Evolutionary conservation across 768 basidiomycete genomes (phyloP).

Genomic region (Mycena filopes): DNA sequence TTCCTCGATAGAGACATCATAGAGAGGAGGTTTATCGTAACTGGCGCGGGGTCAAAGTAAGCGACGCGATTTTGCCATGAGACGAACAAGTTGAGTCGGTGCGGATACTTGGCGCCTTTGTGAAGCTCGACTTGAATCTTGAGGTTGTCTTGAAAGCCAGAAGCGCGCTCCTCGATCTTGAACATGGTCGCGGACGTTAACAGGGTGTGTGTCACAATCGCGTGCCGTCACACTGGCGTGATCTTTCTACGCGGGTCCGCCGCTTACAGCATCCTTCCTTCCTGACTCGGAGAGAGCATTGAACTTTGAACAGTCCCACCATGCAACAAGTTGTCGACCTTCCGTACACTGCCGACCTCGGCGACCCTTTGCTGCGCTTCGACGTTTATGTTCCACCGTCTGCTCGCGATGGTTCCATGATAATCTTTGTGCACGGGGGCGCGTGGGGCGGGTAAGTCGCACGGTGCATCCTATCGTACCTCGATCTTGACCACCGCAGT

Average conservation of each 20-base stretch:
- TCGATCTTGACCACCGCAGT: no score
- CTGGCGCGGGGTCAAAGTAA: constrained; percentile 50
- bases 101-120: constrained; percentile 57
- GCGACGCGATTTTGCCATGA: constrained; percentile 3
- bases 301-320: no score
- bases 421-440: constrained; percentile 10
- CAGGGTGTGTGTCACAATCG: constrained; percentile 21
- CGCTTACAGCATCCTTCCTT: no score
- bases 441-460: constrained; percentile 3
- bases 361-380: background rate
- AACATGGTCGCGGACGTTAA: constrained; percentile 47
- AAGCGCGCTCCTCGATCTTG: constrained; percentile 46
- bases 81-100: constrained; percentile 83
- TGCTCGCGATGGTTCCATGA: constrained; percentile 6
- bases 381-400: constrained; percentile 5
- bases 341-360: constrained; percentile 6
- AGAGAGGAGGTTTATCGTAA: constrained; percentile 86
- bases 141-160: constrained; percentile 35
- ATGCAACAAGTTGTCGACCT: constrained; percentile 9
- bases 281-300: no score
- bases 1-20: constrained; percentile 93
- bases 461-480: no score
- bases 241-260: no score
- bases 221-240: constrained; percentile 35
- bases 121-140: constrained; percentile 33